Percentiles rank a stretch among this genome's conserved stretches.
Evolutionary conservation across 2,329 filamentous ascomycete genomes (phyloP).

Genomic region (Colletotrichum spaethianum): DNA sequence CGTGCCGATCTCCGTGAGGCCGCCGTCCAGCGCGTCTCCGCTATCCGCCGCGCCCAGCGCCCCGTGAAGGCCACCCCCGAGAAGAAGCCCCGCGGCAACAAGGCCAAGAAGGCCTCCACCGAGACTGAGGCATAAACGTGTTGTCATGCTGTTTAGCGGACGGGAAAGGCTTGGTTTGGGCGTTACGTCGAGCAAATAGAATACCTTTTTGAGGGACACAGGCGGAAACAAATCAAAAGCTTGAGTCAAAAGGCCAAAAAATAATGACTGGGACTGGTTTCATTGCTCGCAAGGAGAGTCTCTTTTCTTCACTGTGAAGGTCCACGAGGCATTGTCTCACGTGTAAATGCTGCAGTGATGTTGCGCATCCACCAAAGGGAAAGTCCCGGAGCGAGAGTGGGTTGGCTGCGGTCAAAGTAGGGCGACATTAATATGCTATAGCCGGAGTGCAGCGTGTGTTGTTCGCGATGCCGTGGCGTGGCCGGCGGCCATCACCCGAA

Average conservation of each 20-base stretch:
- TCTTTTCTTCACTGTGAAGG: not conserved
- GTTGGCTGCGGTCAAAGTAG: not conserved
- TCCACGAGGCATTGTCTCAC: not conserved
- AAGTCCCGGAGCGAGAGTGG: not conserved
- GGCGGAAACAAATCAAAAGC: conserved; percentile 41
- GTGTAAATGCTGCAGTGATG: not conserved
- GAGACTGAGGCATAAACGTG: conserved; percentile 61
- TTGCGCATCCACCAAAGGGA: not conserved
- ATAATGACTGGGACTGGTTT: conserved; percentile 35
- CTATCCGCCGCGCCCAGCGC: conserved; percentile 85
- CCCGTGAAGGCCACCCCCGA: conserved; percentile 82
- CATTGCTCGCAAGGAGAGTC: conserved; percentile 5
- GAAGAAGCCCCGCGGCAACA: conserved; percentile 83
- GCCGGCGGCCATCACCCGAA: conserved; percentile 14
- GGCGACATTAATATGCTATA: not conserved
- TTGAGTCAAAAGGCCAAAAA: conserved; percentile 40
- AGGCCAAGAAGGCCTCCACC: conserved; percentile 79
- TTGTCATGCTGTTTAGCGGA: conserved; percentile 31
- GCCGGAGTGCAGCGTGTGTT: conserved; percentile 2
- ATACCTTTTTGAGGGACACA: conserved; percentile 39
- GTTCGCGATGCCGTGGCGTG: conserved; percentile 14
- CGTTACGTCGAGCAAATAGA: conserved; percentile 42
- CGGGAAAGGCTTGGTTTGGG: conserved; percentile 39
- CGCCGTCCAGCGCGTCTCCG: conserved; percentile 89
- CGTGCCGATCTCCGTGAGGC: conserved; percentile 81